phyloP scores from a whole-genome alignment of 2,329 filamentous ascomycete genomes.

The Sclerotiophoma versabilis region DNA sequence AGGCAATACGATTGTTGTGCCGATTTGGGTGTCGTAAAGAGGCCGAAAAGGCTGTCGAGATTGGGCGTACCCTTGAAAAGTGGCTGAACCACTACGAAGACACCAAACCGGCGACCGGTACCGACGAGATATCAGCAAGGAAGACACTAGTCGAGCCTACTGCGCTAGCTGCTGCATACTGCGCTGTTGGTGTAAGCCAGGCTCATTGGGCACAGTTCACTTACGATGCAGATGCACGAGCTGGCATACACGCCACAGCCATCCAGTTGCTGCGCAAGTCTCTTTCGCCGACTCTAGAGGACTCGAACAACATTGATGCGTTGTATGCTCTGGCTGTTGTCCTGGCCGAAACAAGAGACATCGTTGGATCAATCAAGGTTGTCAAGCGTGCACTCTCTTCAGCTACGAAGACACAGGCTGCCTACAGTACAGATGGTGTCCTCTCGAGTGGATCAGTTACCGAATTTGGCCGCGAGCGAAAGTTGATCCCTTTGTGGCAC shows the following conservation, averaged over 20 bases:
- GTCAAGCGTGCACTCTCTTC: conserved; percentile 77
- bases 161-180: conserved; percentile 72
- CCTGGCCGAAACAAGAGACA: conserved; percentile 85
- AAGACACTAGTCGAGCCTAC: conserved; percentile 61
- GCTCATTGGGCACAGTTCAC: conserved; percentile 88
- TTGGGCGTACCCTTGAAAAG: conserved; percentile 75
- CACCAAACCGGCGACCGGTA: conserved; percentile 32
- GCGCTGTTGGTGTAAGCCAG: conserved; percentile 83
- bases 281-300: conserved; percentile 70
- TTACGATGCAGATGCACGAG: conserved; percentile 73
- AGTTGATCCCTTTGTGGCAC: conserved; percentile 87
- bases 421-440: conserved; percentile 42
- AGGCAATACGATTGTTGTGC: conserved; percentile 81
- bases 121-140: conserved; percentile 42
- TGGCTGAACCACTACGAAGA: conserved; percentile 69
- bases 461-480: conserved; percentile 61
- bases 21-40: conserved; percentile 78
- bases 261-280: conserved; percentile 78
- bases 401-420: conserved; percentile 46
- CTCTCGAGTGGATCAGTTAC: conserved; percentile 34
- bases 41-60: conserved; percentile 77
- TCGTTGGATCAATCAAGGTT: conserved; percentile 80
- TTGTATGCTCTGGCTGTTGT: conserved; percentile 83
- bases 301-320: conserved; percentile 74
- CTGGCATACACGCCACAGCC: conserved; percentile 78